Base-by-base conservation (phyloP, 2,329 filamentous ascomycete genomes). In the Stagonosporopsis chrysanthemi region DNA sequence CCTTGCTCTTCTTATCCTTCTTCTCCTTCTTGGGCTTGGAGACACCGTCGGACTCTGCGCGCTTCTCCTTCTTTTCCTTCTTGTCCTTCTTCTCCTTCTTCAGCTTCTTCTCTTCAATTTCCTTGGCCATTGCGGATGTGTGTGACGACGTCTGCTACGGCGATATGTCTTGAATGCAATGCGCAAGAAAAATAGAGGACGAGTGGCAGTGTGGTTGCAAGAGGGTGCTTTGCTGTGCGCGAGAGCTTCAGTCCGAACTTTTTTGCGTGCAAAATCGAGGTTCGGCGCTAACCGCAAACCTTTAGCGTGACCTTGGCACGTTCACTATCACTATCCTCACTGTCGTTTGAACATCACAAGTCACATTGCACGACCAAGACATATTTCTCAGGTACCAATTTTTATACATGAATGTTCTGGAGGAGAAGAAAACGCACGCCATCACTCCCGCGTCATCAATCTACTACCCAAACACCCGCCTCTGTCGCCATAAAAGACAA, bases 61-160 rank as follows among this genome's bases (percentile, higher is more conserved):
- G 85, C 85, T 90, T 90, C 67, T 90, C 87, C 81, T 90, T 89
- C 84, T 90, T 84, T 65, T 79, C 79, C 62, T 78, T 84, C 74
- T 79, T 80, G 51, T 78, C 77, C 72, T 81, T 89, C 82, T 90
- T 90, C 39, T 77, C 77, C 73, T 76, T 76, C 68, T 75, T 75
- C 45, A 73, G 56, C 66, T 73, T 78, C 69, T 76, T 76, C 63
- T 77, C 76, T 51, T 72, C 64, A 22, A 66, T 61, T 55, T 74
- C 72, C 62, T 79, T 78, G 61, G 67, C 71, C 74, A 76, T 76
- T 61, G 46, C 69, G 62, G 48, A 45, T 52, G 35, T 38, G 12
- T 52, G 41, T 42, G 50, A 35, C 36, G 9, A 22, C 36, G 39
- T 40, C 35, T 53, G 31, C 8, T 17, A 36, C 33, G 41, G 44